Evolutionary conservation across 2,329 filamentous ascomycete species (phyloP), one percentile per base, ranked within the genome.

Genomic region (Cadophora gregata): DNA sequence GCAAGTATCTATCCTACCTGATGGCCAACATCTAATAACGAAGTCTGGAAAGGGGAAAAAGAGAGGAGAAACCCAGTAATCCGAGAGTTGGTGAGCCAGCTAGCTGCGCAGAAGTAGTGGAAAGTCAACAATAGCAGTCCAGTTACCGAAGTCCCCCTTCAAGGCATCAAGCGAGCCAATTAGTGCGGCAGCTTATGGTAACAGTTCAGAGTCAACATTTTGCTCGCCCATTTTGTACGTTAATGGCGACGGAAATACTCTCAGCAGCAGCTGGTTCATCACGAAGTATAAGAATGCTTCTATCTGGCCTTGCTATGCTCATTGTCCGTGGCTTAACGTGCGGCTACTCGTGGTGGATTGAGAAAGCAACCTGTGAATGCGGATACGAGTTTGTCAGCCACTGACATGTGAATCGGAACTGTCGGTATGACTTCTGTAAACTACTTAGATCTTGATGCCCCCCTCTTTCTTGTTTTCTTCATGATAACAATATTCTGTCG

Each of bases 351-450:
- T n/a, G 27, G 29, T 29, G 25, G 10, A 31, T 8, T 53, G 50
- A 25, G 50, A 53, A 53, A 53, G 14, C 50, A 27, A 53, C 50
- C 16, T 42, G 14, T 16, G 38, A 42, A 16, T 42, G 38, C 50
- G 14, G 50, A 29, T 29, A 53, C 50, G 50, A 53, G n/a, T 53
- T 53, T 58, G 55, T 58, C 33, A 58, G 55, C 55, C 21, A 42
- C 55, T 58, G 31, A 21, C 55, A 58, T 58, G 55, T 31, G 31
- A 42, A 58, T 58, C 55, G 55, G 55, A 58, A 58, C 5, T 58
- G 33, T 58, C 55, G 55, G 31, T 58, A 58, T 58, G 50, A 53
- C 50, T 53, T 14, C n/a, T 53, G 50, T 31, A 29, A 16, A 53
- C 50, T 53, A 53, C 50, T 53, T 31, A 53, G 50, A n/a, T 16